A percentile compares a stretch with the other conserved stretches of the same genome.
phyloP scores from a whole-genome alignment of 805 yeast genomes.

The Candida dajiaensis region DNA sequence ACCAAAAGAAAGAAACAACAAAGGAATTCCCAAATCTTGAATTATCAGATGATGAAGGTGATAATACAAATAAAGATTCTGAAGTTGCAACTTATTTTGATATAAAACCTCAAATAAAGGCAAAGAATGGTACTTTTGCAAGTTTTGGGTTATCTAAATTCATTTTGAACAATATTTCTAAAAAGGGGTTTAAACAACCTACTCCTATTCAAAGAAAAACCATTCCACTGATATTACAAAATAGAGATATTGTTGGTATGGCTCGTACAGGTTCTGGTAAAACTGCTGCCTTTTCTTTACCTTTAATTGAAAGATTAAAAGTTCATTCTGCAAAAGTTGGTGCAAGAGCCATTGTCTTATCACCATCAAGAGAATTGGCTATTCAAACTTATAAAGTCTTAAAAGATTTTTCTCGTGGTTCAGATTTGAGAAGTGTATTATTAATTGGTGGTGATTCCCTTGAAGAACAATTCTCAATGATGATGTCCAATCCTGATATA shows the following conservation, averaged over 20 bases:
- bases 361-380: slow-evolving; percentile 97
- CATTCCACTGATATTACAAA: slow-evolving; percentile 81
- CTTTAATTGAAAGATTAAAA: slow-evolving; percentile 81
- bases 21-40: slow-evolving; percentile 53
- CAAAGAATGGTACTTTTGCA: slow-evolving; percentile 77
- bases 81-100: slow-evolving; percentile 41
- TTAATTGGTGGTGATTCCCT: slow-evolving; percentile 98
- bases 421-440: slow-evolving; percentile 74
- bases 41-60: slow-evolving; percentile 45
- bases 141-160: slow-evolving; percentile 82
- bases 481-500: slow-evolving; percentile 93
- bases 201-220: slow-evolving; percentile 98
- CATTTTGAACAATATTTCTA: slow-evolving; percentile 60
- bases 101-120: slow-evolving; percentile 42
- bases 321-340: slow-evolving; percentile 85
- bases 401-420: slow-evolving; percentile 79
- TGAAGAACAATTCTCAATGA: slow-evolving; percentile 89
- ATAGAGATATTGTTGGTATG: slow-evolving; percentile 97
- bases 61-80: slow-evolving; percentile 26
- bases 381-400: slow-evolving; percentile 85
- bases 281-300: slow-evolving; percentile 93
- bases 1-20: slow-evolving; percentile 6
- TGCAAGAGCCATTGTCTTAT: slow-evolving; percentile 77
- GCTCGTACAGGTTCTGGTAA: slow-evolving; percentile 99
- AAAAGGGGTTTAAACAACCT: slow-evolving; percentile 89